Conservation (phyloP, 768 basidiomycete species). For the Sarcodon aspratus region DNA sequence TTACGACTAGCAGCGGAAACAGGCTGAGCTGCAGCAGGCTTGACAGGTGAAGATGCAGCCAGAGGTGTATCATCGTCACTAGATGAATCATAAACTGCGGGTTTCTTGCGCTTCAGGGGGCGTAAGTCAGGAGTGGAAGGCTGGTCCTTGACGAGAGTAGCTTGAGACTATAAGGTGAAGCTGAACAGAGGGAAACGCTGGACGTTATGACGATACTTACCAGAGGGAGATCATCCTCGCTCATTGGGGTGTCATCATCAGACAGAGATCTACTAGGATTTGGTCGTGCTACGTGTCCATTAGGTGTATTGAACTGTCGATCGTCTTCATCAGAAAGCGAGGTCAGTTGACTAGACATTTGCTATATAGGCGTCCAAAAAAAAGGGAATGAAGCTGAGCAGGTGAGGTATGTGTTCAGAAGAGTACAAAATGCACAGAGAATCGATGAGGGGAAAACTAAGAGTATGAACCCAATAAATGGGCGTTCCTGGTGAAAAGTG, state of each 20-base stretch:
- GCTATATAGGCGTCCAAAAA: conserved; percentile 1
- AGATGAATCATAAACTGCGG: conserved; percentile 39
- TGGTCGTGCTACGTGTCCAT: conserved; percentile 16
- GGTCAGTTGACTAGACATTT: conserved; percentile 34
- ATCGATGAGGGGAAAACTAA: neutral
- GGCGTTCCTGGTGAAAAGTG: conserved; percentile 14
- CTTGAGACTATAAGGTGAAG: conserved; percentile 38
- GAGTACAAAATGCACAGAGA: conserved; percentile 4
- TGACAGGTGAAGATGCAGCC: conserved; percentile 48
- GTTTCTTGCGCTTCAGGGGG: conserved; percentile 49
- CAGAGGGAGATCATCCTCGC: conserved; percentile 63
- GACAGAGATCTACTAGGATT: no score
- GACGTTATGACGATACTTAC: conserved; percentile 28
- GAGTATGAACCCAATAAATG: neutral
- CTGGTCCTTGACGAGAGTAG: conserved; percentile 35
- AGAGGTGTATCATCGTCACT: conserved; percentile 67
- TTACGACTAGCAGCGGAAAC: conserved; percentile 14
- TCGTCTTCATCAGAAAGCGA: conserved; percentile 52
- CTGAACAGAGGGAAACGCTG: neutral
- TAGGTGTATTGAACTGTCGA: conserved; percentile 12
- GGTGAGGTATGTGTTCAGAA: conserved; percentile 8
- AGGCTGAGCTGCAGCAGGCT: conserved; percentile 28
- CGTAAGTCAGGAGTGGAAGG: conserved; percentile 18
- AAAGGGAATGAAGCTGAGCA: conserved; percentile 1
- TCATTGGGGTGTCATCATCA: conserved; percentile 38